Evolutionary conservation across 2,329 filamentous ascomycete species (phyloP).

Genomic region (Stagonosporopsis cucurbitacearum): DNA sequence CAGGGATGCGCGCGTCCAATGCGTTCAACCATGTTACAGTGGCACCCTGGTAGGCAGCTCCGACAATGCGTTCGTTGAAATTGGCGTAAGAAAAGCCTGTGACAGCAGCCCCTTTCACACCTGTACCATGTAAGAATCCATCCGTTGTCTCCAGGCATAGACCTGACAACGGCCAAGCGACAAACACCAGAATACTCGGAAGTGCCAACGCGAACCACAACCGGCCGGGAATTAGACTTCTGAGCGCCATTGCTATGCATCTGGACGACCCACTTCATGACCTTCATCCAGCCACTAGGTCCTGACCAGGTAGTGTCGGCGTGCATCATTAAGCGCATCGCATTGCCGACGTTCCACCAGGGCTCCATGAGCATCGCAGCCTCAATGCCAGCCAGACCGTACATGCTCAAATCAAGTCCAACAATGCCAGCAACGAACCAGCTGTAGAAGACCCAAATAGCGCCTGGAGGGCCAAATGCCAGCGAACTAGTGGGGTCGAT

Average conservation of each 20-base stretch:
- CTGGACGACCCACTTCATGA: conserved; percentile 10
- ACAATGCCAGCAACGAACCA: conserved; percentile 13
- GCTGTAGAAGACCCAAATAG: conserved; percentile 13
- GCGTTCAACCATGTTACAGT: background rate
- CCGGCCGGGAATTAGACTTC: background rate
- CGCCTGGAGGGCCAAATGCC: conserved; percentile 10
- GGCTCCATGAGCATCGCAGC: conserved; percentile 20
- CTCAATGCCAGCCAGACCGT: conserved; percentile 17
- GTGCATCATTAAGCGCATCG: conserved; percentile 19
- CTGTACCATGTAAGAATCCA: background rate
- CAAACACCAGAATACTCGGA: background rate
- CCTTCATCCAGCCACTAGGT: conserved; percentile 19
- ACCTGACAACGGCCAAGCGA: background rate
- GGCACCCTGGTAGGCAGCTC: background rate
- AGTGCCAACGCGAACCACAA: background rate
- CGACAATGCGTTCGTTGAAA: background rate
- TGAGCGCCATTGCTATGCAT: background rate
- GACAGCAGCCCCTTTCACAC: background rate
- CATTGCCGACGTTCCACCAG: conserved; percentile 13
- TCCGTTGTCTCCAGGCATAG: background rate
- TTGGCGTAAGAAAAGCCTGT: background rate
- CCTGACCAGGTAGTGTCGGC: conserved; percentile 19
- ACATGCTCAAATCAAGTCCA: conserved; percentile 15
- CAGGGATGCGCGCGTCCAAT: background rate
- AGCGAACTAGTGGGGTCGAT: background rate